Conservation (phyloP, 768 basidiomycete species). For the Tricholoma terreum region DNA sequence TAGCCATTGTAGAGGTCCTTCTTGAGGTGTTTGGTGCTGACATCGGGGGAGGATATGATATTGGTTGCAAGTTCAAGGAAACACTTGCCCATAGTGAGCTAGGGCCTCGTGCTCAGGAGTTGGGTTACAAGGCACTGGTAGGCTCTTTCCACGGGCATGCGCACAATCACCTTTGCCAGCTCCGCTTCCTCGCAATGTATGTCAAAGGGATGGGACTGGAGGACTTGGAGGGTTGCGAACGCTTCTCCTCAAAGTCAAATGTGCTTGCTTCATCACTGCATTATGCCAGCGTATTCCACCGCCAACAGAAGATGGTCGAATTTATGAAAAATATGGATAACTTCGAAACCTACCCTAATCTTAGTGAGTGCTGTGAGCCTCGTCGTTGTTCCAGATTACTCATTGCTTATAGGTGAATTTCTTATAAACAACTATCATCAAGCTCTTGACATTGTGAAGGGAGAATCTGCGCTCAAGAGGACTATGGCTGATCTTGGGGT, state of each 20-base stretch:
- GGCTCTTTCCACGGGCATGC: constrained; percentile 25
- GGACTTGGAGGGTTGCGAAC: constrained; percentile 29
- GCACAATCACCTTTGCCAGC: constrained; percentile 25
- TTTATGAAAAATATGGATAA: constrained; percentile 2
- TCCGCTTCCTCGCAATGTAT: constrained; percentile 19
- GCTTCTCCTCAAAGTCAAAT: constrained; percentile 25
- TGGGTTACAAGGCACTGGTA: constrained; percentile 11
- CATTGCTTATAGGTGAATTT: not conserved
- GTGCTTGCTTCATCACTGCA: constrained; percentile 18
- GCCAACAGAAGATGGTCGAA: constrained; percentile 21
- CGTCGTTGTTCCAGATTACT: not conserved
- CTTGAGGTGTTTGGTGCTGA: constrained; percentile 11
- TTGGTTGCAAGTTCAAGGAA: constrained; percentile 23
- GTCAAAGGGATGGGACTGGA: constrained; percentile 26
- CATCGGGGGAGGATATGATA: constrained; percentile 24
- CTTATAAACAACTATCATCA: not conserved
- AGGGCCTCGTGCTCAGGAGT: constrained; percentile 3
- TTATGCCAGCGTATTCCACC: constrained; percentile 18
- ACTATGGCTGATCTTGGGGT: not conserved
- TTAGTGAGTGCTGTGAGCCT: constrained; percentile 1
- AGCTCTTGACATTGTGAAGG: not conserved
- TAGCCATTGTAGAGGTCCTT: constrained; percentile 17
- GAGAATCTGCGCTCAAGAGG: not conserved
- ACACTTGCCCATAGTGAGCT: constrained; percentile 20
- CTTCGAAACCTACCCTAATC: constrained; percentile 6